Conservation (phyloP, 306 rosid genomes). For the Quercus berberidifolia region DNA sequence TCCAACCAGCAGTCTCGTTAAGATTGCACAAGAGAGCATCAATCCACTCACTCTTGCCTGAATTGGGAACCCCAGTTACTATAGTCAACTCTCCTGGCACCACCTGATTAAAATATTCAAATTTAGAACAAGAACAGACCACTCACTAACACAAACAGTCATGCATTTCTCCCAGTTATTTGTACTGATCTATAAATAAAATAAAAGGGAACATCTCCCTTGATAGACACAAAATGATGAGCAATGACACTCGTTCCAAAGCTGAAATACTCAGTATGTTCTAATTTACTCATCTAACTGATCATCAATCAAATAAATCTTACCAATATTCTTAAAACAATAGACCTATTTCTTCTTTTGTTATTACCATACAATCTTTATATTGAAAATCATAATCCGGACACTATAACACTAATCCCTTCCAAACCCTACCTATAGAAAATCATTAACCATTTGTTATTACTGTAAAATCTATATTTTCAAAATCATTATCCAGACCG, state of each 20-base stretch:
- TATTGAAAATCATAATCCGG: neutral
- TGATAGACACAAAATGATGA: neutral
- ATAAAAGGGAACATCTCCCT: neutral
- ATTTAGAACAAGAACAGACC: slow-evolving; percentile 7
- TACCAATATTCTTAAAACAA: neutral
- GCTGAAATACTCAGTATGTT: neutral
- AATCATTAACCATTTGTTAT: neutral
- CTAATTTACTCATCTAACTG: neutral
- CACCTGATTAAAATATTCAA: slow-evolving; percentile 48
- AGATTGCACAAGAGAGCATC: slow-evolving; percentile 97
- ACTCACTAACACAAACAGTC: neutral
- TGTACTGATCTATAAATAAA: neutral
- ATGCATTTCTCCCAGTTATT: neutral
- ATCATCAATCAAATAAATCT: neutral
- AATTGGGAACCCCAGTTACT: slow-evolving; percentile 94
- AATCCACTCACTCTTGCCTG: slow-evolving; percentile 99
- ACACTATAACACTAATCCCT: neutral
- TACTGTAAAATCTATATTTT: neutral
- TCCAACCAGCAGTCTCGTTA: slow-evolving; percentile 64
- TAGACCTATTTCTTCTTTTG: slow-evolving; percentile 1
- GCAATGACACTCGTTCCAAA: neutral
- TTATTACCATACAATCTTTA: neutral
- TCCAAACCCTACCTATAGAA: neutral
- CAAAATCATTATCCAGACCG: neutral
- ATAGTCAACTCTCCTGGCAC: slow-evolving; percentile 93